Conservation (phyloP, 1,284 basidiomycete genomes). For the Cystobasidium sp. region DNA sequence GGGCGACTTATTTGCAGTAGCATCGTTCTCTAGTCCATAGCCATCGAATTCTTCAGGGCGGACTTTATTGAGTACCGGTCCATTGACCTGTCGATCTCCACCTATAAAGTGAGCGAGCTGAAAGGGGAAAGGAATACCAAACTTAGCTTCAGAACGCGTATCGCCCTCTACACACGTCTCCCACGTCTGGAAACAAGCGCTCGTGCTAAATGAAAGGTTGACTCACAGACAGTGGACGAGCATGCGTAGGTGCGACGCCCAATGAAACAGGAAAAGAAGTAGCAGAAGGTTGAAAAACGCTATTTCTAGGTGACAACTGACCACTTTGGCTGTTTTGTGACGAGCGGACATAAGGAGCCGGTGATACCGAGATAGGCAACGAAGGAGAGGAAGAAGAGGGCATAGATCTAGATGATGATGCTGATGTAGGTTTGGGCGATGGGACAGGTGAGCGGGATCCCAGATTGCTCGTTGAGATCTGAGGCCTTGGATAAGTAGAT, state of each 20-base stretch:
- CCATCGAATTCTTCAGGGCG: constrained; percentile 32
- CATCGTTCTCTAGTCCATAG: constrained; percentile 24
- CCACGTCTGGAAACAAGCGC: not conserved
- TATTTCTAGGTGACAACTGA: not conserved
- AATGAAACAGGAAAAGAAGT: constrained; percentile 36
- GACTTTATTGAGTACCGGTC: constrained; percentile 41
- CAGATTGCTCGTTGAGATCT: not conserved
- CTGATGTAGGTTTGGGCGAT: not conserved
- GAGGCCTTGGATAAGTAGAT: constrained; percentile 4
- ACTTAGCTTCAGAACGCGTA: not conserved
- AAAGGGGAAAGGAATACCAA: not conserved
- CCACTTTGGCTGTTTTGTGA: not conserved
- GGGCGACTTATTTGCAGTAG: not conserved
- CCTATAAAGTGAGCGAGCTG: constrained; percentile 45
- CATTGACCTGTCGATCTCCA: constrained; percentile 26
- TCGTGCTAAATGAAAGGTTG: not conserved
- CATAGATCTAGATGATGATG: constrained; percentile 31
- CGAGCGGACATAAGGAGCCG: constrained; percentile 24
- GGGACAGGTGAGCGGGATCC: not conserved
- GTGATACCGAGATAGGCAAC: constrained; percentile 39
- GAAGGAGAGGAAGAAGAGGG: constrained; percentile 8
- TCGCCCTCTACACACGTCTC: no score
- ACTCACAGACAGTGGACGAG: constrained; percentile 17
- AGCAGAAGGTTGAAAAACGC: constrained; percentile 21
- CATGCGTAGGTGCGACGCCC: constrained; percentile 39